Conservation (phyloP, 768 basidiomycete species). For the Coprinopsis cinerea region DNA sequence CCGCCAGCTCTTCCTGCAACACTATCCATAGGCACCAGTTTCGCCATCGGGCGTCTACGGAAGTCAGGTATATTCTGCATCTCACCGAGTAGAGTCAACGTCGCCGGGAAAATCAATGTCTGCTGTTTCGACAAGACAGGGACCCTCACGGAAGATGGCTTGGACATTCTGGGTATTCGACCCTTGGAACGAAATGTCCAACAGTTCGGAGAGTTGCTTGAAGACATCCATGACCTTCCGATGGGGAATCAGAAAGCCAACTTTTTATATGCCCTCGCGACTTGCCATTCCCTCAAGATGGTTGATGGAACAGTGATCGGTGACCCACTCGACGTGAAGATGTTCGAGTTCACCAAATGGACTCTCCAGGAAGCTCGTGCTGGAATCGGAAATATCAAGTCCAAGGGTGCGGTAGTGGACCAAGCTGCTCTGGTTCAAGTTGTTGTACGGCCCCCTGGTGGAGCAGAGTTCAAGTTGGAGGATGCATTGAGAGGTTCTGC, state of each 20-base stretch:
- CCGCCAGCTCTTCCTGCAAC: conserved; percentile 97
- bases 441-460: conserved; percentile 94
- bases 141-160: conserved; percentile 94
- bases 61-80: conserved; percentile 92
- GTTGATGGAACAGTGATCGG: conserved; percentile 86
- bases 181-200: conserved; percentile 69
- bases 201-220: conserved; percentile 85
- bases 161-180: conserved; percentile 94
- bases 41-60: conserved; percentile 84
- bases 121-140: conserved; percentile 99
- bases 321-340: conserved; percentile 93
- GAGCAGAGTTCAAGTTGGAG: conserved; percentile 81
- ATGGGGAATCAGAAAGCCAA: conserved; percentile 66
- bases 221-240: conserved; percentile 84
- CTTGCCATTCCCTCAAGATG: conserved; percentile 93
- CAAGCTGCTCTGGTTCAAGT: conserved; percentile 92
- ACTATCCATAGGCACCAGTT: conserved; percentile 94
- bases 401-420: conserved; percentile 51
- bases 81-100: conserved; percentile 91
- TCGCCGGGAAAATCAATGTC: conserved; percentile 93
- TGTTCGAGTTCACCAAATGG: conserved; percentile 98
- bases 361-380: conserved; percentile 87
- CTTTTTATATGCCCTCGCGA: conserved; percentile 88
- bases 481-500: conserved; percentile 84
- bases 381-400: conserved; percentile 67